Evolutionary conservation across 805 yeast genomes (phyloP).

Genomic region (Kregervanrija pseudodelftensis): DNA sequence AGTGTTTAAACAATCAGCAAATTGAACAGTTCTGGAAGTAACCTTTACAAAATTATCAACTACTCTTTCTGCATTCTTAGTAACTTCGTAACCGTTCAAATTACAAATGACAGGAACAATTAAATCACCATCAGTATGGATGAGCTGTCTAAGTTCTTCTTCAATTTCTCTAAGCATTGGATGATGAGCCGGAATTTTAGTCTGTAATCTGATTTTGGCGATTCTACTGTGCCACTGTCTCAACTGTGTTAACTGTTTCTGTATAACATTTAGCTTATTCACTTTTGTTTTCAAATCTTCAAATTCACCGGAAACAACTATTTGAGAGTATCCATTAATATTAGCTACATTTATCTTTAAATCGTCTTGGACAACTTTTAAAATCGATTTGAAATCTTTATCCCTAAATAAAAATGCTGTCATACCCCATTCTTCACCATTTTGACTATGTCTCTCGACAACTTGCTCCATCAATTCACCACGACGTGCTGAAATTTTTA

Average conservation of each 20-base stretch:
- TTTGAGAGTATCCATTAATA: constrained; percentile 28
- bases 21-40: constrained; percentile 28
- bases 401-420: constrained; percentile 25
- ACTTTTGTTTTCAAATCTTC: constrained; percentile 13
- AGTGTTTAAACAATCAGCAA: constrained; percentile 25
- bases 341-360: constrained; percentile 23
- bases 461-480: constrained; percentile 28
- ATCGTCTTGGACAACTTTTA: constrained; percentile 9
- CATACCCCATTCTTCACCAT: constrained; percentile 29
- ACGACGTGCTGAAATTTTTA: constrained; percentile 20
- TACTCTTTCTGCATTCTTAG: constrained; percentile 12
- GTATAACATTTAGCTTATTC: constrained; percentile 7
- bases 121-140: constrained; percentile 12
- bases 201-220: constrained; percentile 22
- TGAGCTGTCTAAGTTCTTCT: constrained; percentile 12
- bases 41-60: constrained; percentile 23
- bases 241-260: constrained; percentile 9
- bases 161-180: constrained; percentile 24
- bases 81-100: constrained; percentile 20
- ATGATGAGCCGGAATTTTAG: constrained; percentile 29
- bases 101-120: constrained; percentile 25
- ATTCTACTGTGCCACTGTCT: constrained; percentile 20
- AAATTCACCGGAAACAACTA: constrained; percentile 26
- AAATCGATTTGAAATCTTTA: constrained; percentile 14
- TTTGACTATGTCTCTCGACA: constrained; percentile 5